Base-by-base conservation (phyloP, 164 flowering plant species). In the Houttuynia cordata region DNA sequence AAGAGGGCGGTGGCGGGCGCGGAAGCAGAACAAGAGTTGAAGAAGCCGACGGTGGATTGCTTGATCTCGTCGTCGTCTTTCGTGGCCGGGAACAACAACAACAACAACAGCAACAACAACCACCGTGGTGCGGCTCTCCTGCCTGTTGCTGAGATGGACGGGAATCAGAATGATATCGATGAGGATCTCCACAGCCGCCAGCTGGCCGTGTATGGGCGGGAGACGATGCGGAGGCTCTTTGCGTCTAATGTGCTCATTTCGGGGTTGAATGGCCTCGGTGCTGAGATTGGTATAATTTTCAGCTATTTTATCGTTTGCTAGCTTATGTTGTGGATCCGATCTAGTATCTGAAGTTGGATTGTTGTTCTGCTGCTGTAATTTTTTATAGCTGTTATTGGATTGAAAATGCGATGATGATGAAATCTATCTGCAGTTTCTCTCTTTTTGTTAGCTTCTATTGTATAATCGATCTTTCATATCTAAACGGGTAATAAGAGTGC, bases 121-220 rank as follows among this genome's bases (percentile, higher is more conserved):
- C 25, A 63, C 18, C 20, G 24, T 23, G 22, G 56, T 13, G 56
- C 40, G 23, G 68, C 61, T 20, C 41, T 60, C n/a, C 53, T 60
- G 8, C 69, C 64, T 79, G 77, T 77, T 7, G 40, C 74, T 51
- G 77, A 78, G 20, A 54, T 54, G 57, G 74, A 77, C 51, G 58
- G 78, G 0, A 80, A 73, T 60, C 71, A 75, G 39, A 41, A 64
- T 3, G 94, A 83, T 19, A 93, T 90, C 7, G 96, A 93, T 52
- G 95, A 93, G 76, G 99, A 93, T 78, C 87, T 93, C 55, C 96
- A 90, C 73, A 86, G 99, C 69, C 71, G 97, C 20, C 97, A 93
- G 84, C 94, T 90, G 17, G 97, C 96, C 0, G 97, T 90, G 54
- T 90, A 93, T 54, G 99, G 99, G 4, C 80, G 99, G 15, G 96